Conservation (phyloP, 371 early-diverging fungal species). For the Mortierella sp. region DNA sequence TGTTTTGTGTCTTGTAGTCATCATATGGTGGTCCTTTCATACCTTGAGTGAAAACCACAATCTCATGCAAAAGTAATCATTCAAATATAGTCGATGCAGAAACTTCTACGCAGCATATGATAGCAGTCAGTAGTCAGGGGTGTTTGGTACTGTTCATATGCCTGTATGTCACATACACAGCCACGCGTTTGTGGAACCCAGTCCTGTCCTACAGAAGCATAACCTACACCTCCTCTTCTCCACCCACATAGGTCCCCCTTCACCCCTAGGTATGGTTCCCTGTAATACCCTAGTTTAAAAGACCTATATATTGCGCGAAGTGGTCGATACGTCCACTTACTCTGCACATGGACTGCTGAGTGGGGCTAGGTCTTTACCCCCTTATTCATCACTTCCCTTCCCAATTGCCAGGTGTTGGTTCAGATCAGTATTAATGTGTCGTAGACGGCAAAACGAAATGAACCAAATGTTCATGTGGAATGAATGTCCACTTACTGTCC, state of each 20-base stretch:
- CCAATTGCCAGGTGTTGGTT: constrained; percentile 50
- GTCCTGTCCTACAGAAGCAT: neutral
- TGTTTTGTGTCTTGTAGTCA: neutral
- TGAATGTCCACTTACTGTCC: neutral
- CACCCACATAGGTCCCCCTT: too few species aligned
- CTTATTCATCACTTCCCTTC: constrained; percentile 5
- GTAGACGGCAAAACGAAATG: neutral
- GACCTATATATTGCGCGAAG: too few species aligned
- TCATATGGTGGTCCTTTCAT: neutral
- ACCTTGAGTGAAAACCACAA: neutral
- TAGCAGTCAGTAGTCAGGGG: too few species aligned
- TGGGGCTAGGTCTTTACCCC: neutral
- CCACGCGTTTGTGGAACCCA: neutral
- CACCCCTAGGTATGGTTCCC: neutral
- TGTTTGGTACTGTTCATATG: neutral
- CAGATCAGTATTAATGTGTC: constrained; percentile 44
- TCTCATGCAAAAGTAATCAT: neutral
- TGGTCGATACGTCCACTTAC: neutral
- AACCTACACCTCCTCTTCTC: neutral
- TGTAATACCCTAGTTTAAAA: too few species aligned
- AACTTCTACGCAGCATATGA: too few species aligned
- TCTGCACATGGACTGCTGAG: neutral
- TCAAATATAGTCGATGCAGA: too few species aligned
- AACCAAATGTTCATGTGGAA: constrained; percentile 4
- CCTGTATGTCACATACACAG: neutral